Evolutionary conservation across 306 rosid species (phyloP).

Genomic region (Delonix regia): DNA sequence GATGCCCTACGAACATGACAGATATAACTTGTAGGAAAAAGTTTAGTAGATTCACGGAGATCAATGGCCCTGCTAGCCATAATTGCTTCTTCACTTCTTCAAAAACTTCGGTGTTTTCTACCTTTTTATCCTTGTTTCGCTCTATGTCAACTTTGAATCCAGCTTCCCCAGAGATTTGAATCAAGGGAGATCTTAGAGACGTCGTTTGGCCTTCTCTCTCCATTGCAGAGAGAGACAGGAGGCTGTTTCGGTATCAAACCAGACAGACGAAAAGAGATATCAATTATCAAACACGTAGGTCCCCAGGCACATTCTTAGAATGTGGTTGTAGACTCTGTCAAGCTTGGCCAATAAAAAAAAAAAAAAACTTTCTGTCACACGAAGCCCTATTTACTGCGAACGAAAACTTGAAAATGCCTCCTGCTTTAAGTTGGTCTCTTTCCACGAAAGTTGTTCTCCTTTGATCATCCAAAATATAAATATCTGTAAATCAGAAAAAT

Average conservation of each 20-base stretch:
- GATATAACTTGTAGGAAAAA: conserved; percentile 63
- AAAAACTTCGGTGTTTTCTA: conserved; percentile 25
- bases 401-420: too few species aligned
- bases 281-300: neutral
- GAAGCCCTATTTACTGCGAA: neutral
- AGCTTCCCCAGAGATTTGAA: conserved; percentile 42
- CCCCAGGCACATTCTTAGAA: neutral
- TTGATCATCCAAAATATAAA: too few species aligned
- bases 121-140: neutral
- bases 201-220: conserved; percentile 38
- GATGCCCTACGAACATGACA: conserved; percentile 82
- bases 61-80: conserved; percentile 84
- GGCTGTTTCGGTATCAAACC: too few species aligned
- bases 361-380: neutral
- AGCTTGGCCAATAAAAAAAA: too few species aligned
- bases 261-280: neutral
- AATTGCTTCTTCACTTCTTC: conserved; percentile 75
- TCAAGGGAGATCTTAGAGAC: conserved; percentile 46
- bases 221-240: conserved; percentile 27
- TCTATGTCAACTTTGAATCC: conserved; percentile 20
- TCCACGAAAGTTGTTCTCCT: too few species aligned
- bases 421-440: too few species aligned
- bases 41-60: conserved; percentile 53
- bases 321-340: too few species aligned
- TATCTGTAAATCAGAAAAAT: too few species aligned